Conservation (phyloP, 2,329 filamentous ascomycete genomes). For the Aurifilum marmelostoma region DNA sequence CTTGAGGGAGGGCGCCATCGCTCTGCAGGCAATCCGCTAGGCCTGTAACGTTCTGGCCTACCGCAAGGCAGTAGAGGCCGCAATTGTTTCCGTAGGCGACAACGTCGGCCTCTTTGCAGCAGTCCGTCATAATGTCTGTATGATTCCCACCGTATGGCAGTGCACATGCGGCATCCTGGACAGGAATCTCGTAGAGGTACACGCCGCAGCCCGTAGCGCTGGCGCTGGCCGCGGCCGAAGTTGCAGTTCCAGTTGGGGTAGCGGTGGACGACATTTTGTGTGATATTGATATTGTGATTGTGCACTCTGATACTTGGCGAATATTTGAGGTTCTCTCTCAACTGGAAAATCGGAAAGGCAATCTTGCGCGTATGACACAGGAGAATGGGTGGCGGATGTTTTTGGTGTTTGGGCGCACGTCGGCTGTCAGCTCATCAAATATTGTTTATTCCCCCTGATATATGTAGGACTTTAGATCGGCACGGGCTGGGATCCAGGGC, state of each 20-base stretch:
- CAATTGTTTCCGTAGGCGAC: conserved; percentile 40
- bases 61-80: conserved; percentile 50
- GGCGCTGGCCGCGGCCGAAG: conserved; percentile 10
- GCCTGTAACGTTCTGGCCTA: conserved; percentile 41
- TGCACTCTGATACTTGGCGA: not conserved
- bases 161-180: conserved; percentile 49
- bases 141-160: conserved; percentile 45
- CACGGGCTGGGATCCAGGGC: conserved; percentile 4
- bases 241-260: conserved; percentile 6
- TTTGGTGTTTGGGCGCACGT: not conserved
- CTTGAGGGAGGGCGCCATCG: conserved; percentile 38
- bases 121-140: conserved; percentile 40
- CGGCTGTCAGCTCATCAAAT: conserved; percentile 11
- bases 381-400: not conserved
- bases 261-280: conserved; percentile 15
- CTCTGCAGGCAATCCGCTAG: conserved; percentile 42
- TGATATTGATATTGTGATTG: not conserved
- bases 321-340: no score
- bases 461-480: conserved; percentile 15
- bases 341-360: no score
- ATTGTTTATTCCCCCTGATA: conserved; percentile 18
- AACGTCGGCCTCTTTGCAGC: conserved; percentile 40
- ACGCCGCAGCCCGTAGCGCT: conserved; percentile 22
- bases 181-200: conserved; percentile 47
- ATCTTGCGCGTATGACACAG: not conserved